phyloP scores from a whole-genome alignment of 768 basidiomycete genomes.

The Austroboletus eburneus region DNA sequence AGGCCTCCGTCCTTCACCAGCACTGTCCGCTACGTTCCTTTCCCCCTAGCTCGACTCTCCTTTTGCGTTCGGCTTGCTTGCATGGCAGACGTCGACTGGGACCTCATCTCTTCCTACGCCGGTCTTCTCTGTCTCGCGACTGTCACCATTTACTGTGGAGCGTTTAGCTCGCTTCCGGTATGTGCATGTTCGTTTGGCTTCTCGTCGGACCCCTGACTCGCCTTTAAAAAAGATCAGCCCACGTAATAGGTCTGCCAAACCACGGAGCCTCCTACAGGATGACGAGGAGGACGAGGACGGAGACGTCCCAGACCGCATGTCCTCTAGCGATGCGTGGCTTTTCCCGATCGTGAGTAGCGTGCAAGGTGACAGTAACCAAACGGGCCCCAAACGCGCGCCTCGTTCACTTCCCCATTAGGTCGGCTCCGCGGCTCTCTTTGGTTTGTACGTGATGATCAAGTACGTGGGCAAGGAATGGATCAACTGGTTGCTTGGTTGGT shows the following conservation, averaged over 20 bases:
- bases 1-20: background rate
- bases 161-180: constrained; percentile 66
- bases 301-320: constrained; percentile 53
- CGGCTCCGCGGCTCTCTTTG: constrained; percentile 65
- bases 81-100: constrained; percentile 42
- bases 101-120: constrained; percentile 60
- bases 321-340: constrained; percentile 66
- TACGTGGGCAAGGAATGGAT: constrained; percentile 80
- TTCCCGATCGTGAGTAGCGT: constrained; percentile 62
- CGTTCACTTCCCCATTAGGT: constrained; percentile 37
- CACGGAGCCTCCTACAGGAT: constrained; percentile 28
- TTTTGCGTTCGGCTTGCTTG: background rate
- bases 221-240: constrained; percentile 4
- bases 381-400: too few species aligned
- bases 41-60: background rate
- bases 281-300: constrained; percentile 52
- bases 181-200: constrained; percentile 18
- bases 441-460: constrained; percentile 66
- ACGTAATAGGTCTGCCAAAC: background rate
- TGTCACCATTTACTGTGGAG: constrained; percentile 65
- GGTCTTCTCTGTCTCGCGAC: constrained; percentile 65
- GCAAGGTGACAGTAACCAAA: background rate
- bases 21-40: background rate
- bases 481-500: constrained; percentile 75
- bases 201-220: background rate